Evolutionary conservation across 2,329 filamentous ascomycete genomes (phyloP).

Genomic region (Aspergillus costaricaensis): DNA sequence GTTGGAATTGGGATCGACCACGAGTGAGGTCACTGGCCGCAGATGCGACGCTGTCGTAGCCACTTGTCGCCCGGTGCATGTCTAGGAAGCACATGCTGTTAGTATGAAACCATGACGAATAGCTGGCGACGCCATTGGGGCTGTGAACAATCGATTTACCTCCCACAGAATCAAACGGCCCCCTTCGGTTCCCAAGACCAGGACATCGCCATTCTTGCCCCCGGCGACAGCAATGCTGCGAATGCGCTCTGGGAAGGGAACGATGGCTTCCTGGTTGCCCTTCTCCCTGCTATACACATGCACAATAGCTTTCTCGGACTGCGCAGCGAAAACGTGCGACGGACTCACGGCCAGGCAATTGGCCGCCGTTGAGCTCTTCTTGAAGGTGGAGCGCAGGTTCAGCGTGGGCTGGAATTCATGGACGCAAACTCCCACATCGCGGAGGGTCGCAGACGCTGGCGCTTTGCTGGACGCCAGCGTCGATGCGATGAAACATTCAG

Average conservation of each 20-base stretch:
- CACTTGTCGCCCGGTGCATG: conserved; percentile 48
- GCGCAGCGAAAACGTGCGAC: conserved; percentile 86
- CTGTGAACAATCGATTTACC: conserved; percentile 53
- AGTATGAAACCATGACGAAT: conserved; percentile 2
- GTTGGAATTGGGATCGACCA: conserved; percentile 64
- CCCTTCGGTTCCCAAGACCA: conserved; percentile 79
- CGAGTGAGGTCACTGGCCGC: conserved; percentile 69
- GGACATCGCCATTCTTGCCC: conserved; percentile 60
- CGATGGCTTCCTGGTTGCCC: conserved; percentile 82
- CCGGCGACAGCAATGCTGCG: conserved; percentile 72
- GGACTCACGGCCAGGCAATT: conserved; percentile 79
- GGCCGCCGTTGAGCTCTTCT: conserved; percentile 81
- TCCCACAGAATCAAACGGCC: conserved; percentile 92
- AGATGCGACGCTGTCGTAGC: conserved; percentile 47
- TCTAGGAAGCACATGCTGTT: conserved; percentile 28
- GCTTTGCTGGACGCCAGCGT: conserved; percentile 44
- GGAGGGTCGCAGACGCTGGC: conserved; percentile 53
- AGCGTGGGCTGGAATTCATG: conserved; percentile 79
- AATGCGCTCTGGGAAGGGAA: conserved; percentile 86
- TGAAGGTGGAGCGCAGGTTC: conserved; percentile 76
- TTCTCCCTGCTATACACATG: conserved; percentile 86
- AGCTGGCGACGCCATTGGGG: neutral
- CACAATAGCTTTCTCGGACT: conserved; percentile 86
- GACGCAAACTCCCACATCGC: conserved; percentile 85
- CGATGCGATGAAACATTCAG: conserved; percentile 51